phyloP scores from a whole-genome alignment of 2,329 filamentous ascomycete species.

The Tolypocladium amazonense region DNA sequence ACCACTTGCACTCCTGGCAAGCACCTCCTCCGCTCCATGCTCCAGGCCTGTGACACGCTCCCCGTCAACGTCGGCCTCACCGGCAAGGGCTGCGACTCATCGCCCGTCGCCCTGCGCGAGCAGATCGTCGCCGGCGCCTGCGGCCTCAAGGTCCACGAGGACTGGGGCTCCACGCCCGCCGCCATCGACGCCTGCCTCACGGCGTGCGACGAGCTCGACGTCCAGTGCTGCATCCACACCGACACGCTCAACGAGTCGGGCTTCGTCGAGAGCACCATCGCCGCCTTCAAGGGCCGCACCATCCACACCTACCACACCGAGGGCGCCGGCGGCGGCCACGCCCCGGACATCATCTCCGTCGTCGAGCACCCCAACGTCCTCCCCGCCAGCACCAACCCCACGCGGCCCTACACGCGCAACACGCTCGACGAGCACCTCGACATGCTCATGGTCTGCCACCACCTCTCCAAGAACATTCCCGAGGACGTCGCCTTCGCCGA shows the following conservation, averaged over 20 bases:
- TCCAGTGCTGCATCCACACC: constrained; percentile 91
- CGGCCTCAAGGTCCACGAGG: constrained; percentile 89
- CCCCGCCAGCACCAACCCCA: constrained; percentile 86
- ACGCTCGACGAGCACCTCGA: constrained; percentile 94
- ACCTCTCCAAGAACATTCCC: constrained; percentile 82
- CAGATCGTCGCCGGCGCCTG: constrained; percentile 77
- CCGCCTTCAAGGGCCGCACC: constrained; percentile 73
- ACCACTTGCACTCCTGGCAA: constrained; percentile 89
- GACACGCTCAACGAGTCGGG: constrained; percentile 95
- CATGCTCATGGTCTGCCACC: constrained; percentile 98
- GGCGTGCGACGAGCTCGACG: constrained; percentile 83
- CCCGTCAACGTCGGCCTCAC: constrained; percentile 88
- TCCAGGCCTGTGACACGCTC: constrained; percentile 72
- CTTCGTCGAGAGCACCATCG: constrained; percentile 88
- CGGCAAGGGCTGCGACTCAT: constrained; percentile 84
- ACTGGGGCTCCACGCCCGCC: constrained; percentile 87
- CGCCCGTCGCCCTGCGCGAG: constrained; percentile 59
- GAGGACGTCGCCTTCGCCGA: constrained; percentile 96
- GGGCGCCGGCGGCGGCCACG: constrained; percentile 88
- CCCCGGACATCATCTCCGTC: constrained; percentile 89
- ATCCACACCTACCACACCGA: constrained; percentile 98
- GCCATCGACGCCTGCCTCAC: constrained; percentile 80
- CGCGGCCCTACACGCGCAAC: constrained; percentile 79
- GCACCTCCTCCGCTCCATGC: constrained; percentile 76
- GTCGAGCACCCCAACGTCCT: constrained; percentile 84